Conservation (phyloP, 106 monocot species). For the Phalaenopsis aphrodite region DNA sequence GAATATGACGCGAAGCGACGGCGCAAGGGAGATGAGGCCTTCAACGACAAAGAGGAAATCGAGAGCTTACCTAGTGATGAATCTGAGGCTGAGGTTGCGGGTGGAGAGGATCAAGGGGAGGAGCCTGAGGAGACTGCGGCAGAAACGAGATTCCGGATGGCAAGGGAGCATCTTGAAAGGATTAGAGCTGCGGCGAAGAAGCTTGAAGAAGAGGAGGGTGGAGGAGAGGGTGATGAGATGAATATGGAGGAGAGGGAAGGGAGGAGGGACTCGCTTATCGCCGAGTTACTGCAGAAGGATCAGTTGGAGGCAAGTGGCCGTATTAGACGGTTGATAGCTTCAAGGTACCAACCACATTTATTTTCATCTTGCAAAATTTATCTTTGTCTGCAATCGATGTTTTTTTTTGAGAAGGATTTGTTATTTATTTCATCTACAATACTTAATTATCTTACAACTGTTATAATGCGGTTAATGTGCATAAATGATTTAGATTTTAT, state of each 20-base stretch:
- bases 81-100: constrained; percentile 10
- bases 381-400: neutral
- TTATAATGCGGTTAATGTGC: neutral
- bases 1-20: constrained; percentile 34
- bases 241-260: constrained; percentile 39
- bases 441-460: neutral
- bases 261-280: constrained; percentile 55
- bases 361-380: neutral
- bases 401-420: neutral
- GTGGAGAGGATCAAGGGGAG: constrained; percentile 19
- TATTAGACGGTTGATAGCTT: constrained; percentile 35
- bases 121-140: constrained; percentile 57
- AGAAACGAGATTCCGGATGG: constrained; percentile 62
- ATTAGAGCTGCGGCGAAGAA: constrained; percentile 32
- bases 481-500: neutral
- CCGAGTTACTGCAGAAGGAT: constrained; percentile 62
- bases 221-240: constrained; percentile 39
- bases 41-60: constrained; percentile 19
- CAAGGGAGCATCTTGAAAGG: constrained; percentile 61
- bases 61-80: constrained; percentile 40
- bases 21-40: constrained; percentile 9
- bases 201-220: constrained; percentile 37
- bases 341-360: constrained; percentile 32
- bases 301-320: constrained; percentile 84
- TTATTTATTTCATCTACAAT: neutral